Percentiles rank a stretch among this genome's conserved stretches.
Conservation (phyloP, 2,329 filamentous ascomycete species). For the Huntiella moniliformis region DNA sequence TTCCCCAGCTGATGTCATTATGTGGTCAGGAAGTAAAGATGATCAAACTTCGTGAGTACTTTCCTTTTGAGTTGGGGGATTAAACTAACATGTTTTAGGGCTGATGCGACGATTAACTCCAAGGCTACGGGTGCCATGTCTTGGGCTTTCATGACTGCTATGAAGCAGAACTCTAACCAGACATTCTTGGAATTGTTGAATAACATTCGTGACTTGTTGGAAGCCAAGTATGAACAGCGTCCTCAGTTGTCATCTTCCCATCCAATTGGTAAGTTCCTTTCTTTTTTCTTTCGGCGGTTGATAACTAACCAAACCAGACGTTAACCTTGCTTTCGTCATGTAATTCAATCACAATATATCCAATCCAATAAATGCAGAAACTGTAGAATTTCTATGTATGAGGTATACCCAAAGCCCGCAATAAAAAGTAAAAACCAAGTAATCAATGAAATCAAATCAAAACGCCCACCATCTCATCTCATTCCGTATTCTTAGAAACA, state of each 20-base stretch:
- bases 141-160: constrained; percentile 80
- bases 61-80: not conserved
- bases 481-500: too few species aligned
- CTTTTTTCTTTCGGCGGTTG: not conserved
- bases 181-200: constrained; percentile 92
- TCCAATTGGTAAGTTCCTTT: constrained; percentile 54
- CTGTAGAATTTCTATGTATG: too few species aligned
- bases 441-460: not conserved
- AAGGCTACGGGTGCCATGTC: constrained; percentile 97
- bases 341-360: too few species aligned
- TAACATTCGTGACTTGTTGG: constrained; percentile 77
- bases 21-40: constrained; percentile 96
- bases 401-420: too few species aligned
- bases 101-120: constrained; percentile 72
- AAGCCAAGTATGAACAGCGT: constrained; percentile 79
- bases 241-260: constrained; percentile 93
- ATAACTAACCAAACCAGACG: not conserved
- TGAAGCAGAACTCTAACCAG: constrained; percentile 87
- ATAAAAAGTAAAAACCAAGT: not conserved
- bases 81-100: constrained; percentile 28
- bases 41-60: constrained; percentile 57
- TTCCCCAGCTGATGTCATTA: constrained; percentile 83
- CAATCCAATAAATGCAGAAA: too few species aligned
- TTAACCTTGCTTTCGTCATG: too few species aligned
- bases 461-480: too few species aligned